Evolutionary conservation across 2,329 filamentous ascomycete genomes (phyloP), one percentile per base, ranked within the genome.

Genomic region (Aureobasidium pullulans): DNA sequence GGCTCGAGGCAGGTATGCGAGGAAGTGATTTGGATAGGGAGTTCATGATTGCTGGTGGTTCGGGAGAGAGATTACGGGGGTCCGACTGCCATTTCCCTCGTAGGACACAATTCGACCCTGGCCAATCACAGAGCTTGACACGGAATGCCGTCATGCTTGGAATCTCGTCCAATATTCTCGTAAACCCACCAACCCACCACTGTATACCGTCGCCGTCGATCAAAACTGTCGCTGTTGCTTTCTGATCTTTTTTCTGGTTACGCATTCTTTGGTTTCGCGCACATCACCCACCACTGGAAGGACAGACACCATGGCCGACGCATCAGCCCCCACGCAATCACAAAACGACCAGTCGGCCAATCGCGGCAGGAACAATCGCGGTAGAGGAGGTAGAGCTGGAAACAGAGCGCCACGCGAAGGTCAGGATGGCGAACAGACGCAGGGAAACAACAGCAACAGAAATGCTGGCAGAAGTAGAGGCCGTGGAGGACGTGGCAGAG

Each of bases 401-500:
- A 67, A 70, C 54, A 66, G 71, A 64, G 72, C 72, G 9, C 65
- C 53, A 10, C 53, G 53, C 34, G 53, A 57, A 23, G 32, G 42
- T 11, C 54, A 70, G 60, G 67, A 60, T 8, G 42, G 29, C n/a
- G 67, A 68, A 53, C 65, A 68, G 57, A 65, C 61, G 46, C 69
- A 67, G 23, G 60, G 23, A 23, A 23, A 23, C 23, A 23, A 59
- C 29, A 63, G 66, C 31, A 48, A 61, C 16, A 69, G 60, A 68
- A 64, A 59, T 67, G 69, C 62, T 68, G 70, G 49, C 56, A 37
- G 47, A 23, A 43, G 43, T 36, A 48, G 39, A 52, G 47, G 56
- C 10, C 47, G 57, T 11, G 57, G 73, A 75, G 73, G 72, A 74
- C 73, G 74, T 73, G 75, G 73, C 66, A 67, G 64, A 66, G 57